phyloP scores from a whole-genome alignment of 495 filamentous ascomycete genomes.

The Rhypophila decipiens region DNA sequence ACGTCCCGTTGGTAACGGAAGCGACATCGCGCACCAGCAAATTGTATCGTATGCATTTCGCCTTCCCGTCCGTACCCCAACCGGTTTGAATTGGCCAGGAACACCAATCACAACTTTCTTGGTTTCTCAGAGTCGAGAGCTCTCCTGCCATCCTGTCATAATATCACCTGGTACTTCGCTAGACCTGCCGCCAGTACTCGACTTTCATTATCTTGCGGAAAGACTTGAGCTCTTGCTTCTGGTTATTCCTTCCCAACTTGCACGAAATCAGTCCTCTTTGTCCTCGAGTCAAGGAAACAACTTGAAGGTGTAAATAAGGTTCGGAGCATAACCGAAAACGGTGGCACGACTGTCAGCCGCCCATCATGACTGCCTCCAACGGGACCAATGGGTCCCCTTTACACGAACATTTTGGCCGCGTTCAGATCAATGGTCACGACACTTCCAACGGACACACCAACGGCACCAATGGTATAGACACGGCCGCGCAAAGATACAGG shows the following conservation, averaged over 20 bases:
- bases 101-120: not conserved
- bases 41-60: not conserved
- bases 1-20: too few species aligned
- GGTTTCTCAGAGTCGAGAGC: conserved; percentile 1
- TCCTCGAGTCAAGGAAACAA: too few species aligned
- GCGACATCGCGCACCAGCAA: not conserved
- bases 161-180: not conserved
- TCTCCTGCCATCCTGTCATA: not conserved
- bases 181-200: too few species aligned
- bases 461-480: conserved; percentile 8
- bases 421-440: conserved; percentile 21
- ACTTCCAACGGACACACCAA: conserved; percentile 17
- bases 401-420: conserved; percentile 8
- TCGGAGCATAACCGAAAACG: too few species aligned
- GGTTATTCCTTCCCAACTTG: too few species aligned
- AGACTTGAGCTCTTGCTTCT: too few species aligned
- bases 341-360: too few species aligned
- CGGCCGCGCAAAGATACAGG: conserved; percentile 19
- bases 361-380: too few species aligned
- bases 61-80: not conserved
- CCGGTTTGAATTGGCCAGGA: not conserved
- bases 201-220: too few species aligned
- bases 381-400: too few species aligned
- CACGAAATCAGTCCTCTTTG: too few species aligned
- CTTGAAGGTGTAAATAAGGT: too few species aligned